Evolutionary conservation across 164 flowering plant species (phyloP).

Genomic region (Nelumbo lutea): DNA sequence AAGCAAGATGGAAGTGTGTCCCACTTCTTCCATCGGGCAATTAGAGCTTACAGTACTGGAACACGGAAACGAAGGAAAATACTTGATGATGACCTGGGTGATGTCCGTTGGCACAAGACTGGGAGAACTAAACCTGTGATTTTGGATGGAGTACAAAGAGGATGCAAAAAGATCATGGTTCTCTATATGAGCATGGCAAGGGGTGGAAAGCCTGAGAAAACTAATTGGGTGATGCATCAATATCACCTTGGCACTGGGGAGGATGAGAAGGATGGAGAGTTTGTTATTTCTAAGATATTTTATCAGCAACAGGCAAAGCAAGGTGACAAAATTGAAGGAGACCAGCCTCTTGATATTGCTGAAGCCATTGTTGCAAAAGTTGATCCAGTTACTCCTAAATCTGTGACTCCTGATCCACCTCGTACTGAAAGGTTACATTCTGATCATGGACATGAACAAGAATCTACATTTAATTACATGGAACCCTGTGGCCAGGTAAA

Average conservation of each 20-base stretch:
- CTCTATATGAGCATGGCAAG: constrained; percentile 47
- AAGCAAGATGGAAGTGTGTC: constrained; percentile 83
- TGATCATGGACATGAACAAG: constrained; percentile 21
- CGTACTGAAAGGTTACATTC: constrained; percentile 35
- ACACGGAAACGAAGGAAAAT: constrained; percentile 89
- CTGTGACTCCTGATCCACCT: constrained; percentile 71
- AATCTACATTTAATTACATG: constrained; percentile 5
- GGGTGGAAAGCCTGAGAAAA: constrained; percentile 80
- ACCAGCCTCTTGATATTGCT: neutral
- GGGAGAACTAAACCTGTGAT: constrained; percentile 86
- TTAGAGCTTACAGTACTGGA: constrained; percentile 89
- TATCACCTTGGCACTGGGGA: constrained; percentile 89
- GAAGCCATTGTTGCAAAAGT: constrained; percentile 33
- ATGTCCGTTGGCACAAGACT: constrained; percentile 96
- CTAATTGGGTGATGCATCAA: constrained; percentile 98
- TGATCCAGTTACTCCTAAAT: constrained; percentile 72
- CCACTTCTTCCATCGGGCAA: constrained; percentile 87
- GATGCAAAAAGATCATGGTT: constrained; percentile 96
- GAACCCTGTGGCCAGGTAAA: constrained; percentile 36
- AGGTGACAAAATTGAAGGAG: constrained; percentile 51
- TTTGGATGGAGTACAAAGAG: constrained; percentile 67
- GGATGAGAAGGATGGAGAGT: constrained; percentile 80
- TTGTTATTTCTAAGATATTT: constrained; percentile 78
- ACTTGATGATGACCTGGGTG: constrained; percentile 51
- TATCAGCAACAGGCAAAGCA: constrained; percentile 63